A percentile compares a stretch with the other conserved stretches of the same genome.
phyloP scores from a whole-genome alignment of 2,329 filamentous ascomycete genomes.

The Claviceps sp. region DNA sequence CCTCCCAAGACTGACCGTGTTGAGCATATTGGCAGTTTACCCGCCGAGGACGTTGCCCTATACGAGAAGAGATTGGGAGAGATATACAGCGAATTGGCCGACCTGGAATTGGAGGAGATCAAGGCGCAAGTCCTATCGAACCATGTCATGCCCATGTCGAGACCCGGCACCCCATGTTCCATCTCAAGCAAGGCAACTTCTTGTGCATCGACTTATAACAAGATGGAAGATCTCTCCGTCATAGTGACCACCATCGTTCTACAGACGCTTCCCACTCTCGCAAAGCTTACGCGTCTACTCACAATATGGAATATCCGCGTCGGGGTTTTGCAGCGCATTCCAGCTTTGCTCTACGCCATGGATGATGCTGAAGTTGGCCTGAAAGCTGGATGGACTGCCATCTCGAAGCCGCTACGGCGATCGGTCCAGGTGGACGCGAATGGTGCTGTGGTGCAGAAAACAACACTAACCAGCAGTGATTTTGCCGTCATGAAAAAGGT shows the following conservation, averaged over 20 bases:
- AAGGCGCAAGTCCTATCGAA: conserved; percentile 77
- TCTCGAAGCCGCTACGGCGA: conserved; percentile 23
- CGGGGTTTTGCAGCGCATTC: conserved; percentile 58
- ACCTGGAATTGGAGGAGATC: conserved; percentile 69
- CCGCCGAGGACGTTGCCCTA: conserved; percentile 44
- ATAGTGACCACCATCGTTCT: conserved; percentile 83
- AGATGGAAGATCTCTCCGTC: conserved; percentile 79
- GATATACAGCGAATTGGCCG: conserved; percentile 56
- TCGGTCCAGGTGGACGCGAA: conserved; percentile 9
- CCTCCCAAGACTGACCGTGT: conserved; percentile 13
- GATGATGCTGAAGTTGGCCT: conserved; percentile 53
- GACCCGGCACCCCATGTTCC: conserved; percentile 23
- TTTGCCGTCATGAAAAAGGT: conserved; percentile 46
- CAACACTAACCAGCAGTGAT: conserved; percentile 28
- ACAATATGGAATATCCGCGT: conserved; percentile 68
- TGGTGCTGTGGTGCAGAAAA: conserved; percentile 7
- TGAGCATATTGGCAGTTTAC: conserved; percentile 58
- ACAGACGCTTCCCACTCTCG: conserved; percentile 72
- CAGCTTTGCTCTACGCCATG: conserved; percentile 52
- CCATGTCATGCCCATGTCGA: conserved; percentile 48
- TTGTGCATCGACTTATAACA: conserved; percentile 43
- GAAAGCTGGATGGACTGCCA: conserved; percentile 50
- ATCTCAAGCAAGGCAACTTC: conserved; percentile 21
- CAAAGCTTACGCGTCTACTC: conserved; percentile 59
- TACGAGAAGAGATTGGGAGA: conserved; percentile 65